Conservation (phyloP, 73 alveolate genomes). For the Effrenium voratum region DNA sequence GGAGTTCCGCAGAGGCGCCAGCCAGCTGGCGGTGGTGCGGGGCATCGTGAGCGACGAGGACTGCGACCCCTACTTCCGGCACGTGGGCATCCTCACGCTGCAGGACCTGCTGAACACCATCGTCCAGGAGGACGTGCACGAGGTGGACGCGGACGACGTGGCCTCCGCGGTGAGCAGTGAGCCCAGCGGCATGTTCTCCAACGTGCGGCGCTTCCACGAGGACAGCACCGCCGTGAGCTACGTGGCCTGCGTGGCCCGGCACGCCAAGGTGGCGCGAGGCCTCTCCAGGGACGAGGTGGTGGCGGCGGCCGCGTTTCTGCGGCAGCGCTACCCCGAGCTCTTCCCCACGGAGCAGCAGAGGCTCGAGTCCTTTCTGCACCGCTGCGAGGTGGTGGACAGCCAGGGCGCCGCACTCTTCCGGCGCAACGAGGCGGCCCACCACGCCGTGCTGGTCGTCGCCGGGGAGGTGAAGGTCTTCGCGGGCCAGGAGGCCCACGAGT, state of each 20-base stretch:
- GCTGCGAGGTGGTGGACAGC: neutral
- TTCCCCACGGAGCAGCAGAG: neutral
- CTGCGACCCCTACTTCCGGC: slow-evolving; percentile 56
- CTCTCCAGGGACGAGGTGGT: slow-evolving; percentile 37
- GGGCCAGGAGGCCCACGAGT: slow-evolving; percentile 9
- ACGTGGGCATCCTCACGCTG: slow-evolving; percentile 30
- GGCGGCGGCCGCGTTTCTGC: slow-evolving; percentile 19
- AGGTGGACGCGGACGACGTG: slow-evolving; percentile 21
- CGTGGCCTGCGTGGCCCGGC: neutral
- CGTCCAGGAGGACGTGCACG: slow-evolving; percentile 40
- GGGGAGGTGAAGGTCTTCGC: slow-evolving; percentile 53
- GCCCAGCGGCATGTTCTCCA: slow-evolving; percentile 50
- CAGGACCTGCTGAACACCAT: slow-evolving; percentile 34
- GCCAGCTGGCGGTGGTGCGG: slow-evolving; percentile 42
- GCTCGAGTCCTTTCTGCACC: neutral
- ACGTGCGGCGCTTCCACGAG: neutral
- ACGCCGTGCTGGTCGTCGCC: slow-evolving; percentile 9
- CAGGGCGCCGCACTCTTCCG: slow-evolving; percentile 22
- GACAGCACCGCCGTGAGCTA: neutral
- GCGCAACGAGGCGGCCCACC: slow-evolving; percentile 1
- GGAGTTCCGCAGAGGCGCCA: slow-evolving; percentile 28
- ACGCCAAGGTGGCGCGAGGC: neutral
- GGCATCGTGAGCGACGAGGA: neutral
- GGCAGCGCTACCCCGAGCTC: neutral
- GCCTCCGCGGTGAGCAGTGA: slow-evolving; percentile 34